phyloP scores from a whole-genome alignment of 192 early-diverging fungal species.

The Coemansia sp. region DNA sequence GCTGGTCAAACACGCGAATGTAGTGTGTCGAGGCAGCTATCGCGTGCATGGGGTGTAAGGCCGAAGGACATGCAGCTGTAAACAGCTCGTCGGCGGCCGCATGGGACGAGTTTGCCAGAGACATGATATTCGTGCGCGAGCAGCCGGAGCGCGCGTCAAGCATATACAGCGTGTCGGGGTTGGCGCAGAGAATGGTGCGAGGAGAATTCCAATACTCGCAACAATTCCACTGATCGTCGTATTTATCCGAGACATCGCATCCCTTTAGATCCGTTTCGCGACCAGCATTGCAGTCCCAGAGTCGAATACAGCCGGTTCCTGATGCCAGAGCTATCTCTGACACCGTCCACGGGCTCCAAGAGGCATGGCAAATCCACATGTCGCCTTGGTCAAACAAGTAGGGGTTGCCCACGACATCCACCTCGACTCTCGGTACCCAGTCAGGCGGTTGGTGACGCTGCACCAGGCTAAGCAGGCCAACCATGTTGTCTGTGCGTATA shows the following conservation, averaged over 20 bases:
- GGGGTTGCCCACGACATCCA: conserved; percentile 11
- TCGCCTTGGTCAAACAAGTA: conserved; percentile 41
- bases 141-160: conserved; percentile 24
- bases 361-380: conserved; percentile 32
- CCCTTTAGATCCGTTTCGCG: conserved; percentile 12
- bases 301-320: conserved; percentile 22
- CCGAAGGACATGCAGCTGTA: conserved; percentile 33
- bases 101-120: conserved; percentile 19
- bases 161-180: conserved; percentile 17
- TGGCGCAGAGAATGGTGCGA: conserved; percentile 34
- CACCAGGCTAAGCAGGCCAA: conserved; percentile 5
- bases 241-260: background rate
- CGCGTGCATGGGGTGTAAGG: conserved; percentile 43
- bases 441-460: conserved; percentile 7
- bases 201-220: conserved; percentile 53
- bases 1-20: conserved; percentile 47
- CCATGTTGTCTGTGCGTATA: conserved; percentile 54
- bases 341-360: conserved; percentile 41
- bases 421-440: conserved; percentile 4
- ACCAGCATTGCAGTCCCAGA: conserved; percentile 37
- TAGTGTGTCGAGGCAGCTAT: conserved; percentile 38
- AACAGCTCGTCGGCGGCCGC: conserved; percentile 18
- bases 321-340: conserved; percentile 44
- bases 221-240: conserved; percentile 34
- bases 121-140: conserved; percentile 6